Percentiles rank a stretch among this genome's conserved stretches.
phyloP scores from a whole-genome alignment of 2,329 filamentous ascomycete species.

The Diplodia mutila region DNA sequence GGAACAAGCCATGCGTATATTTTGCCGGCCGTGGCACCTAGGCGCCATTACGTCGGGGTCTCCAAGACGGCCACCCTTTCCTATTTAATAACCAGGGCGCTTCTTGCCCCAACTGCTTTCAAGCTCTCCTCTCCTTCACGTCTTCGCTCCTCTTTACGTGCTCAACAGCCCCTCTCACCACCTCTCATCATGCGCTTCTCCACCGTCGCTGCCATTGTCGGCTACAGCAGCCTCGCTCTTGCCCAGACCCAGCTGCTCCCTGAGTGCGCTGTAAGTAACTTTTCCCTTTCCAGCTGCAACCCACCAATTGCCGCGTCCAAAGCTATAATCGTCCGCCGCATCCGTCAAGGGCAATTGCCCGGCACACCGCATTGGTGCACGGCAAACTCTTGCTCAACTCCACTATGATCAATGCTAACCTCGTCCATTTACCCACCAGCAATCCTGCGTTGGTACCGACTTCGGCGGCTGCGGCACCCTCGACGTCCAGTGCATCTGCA shows the following conservation, averaged over 20 bases:
- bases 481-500: slow-evolving; percentile 50
- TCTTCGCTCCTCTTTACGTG: neutral
- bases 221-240: slow-evolving; percentile 32
- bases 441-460: slow-evolving; percentile 42
- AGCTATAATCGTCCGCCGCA: neutral
- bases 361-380: neutral
- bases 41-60: neutral
- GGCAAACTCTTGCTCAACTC: neutral
- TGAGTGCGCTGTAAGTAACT: slow-evolving; percentile 35
- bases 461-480: slow-evolving; percentile 44
- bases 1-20: slow-evolving; percentile 6
- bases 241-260: slow-evolving; percentile 35
- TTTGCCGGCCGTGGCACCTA: neutral
- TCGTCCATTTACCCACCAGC: slow-evolving; percentile 28
- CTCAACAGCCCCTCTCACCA: neutral
- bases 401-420: slow-evolving; percentile 13
- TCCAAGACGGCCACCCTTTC: neutral
- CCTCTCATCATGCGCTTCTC: slow-evolving; percentile 34
- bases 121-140: neutral
- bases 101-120: neutral
- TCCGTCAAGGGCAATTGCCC: neutral
- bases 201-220: slow-evolving; percentile 29
- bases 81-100: slow-evolving; percentile 11
- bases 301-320: neutral
- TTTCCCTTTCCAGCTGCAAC: neutral